Percentiles rank a stretch among this genome's conserved stretches.
Evolutionary conservation across 352 stramenopile species (phyloP).

Genomic region (Globisporangium yorkense): DNA sequence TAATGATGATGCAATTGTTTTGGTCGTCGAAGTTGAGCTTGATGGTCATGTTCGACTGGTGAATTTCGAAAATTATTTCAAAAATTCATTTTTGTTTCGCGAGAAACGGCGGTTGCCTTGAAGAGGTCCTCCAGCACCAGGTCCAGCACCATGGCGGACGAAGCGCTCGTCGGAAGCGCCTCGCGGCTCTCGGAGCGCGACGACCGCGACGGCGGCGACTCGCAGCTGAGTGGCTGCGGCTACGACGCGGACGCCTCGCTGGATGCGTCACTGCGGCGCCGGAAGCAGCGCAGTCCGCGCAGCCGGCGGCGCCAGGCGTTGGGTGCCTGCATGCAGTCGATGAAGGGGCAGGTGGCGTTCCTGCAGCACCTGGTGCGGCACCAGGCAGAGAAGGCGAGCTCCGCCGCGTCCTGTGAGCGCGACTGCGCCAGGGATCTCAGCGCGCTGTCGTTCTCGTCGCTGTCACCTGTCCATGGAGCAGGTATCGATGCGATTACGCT

Average conservation of each 20-base stretch:
- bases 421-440: conserved; percentile 1
- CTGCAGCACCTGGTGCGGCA: conserved; percentile 10
- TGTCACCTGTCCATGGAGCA: conserved; percentile 11
- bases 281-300: conserved; percentile 7
- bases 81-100: too few relatives aligned
- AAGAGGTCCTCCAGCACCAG: too few relatives aligned
- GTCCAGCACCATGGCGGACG: too few relatives aligned
- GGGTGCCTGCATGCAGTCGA: conserved; percentile 13
- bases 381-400: conserved; percentile 2
- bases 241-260: conserved; percentile 4
- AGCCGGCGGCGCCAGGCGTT: conserved; percentile 7
- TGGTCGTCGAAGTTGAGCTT: too few relatives aligned
- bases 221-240: background rate
- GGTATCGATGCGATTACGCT: conserved; percentile 4
- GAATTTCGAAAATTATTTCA: too few relatives aligned
- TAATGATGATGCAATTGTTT: too few relatives aligned
- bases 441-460: conserved; percentile 11
- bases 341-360: conserved; percentile 16
- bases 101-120: too few relatives aligned
- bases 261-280: background rate
- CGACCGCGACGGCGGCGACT: background rate
- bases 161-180: background rate
- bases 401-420: background rate
- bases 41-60: too few relatives aligned
- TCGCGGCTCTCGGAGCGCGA: background rate